Evolutionary conservation across 176 grass and related monocot genomes (phyloP).

Genomic region (Thinopyrum elongatum): DNA sequence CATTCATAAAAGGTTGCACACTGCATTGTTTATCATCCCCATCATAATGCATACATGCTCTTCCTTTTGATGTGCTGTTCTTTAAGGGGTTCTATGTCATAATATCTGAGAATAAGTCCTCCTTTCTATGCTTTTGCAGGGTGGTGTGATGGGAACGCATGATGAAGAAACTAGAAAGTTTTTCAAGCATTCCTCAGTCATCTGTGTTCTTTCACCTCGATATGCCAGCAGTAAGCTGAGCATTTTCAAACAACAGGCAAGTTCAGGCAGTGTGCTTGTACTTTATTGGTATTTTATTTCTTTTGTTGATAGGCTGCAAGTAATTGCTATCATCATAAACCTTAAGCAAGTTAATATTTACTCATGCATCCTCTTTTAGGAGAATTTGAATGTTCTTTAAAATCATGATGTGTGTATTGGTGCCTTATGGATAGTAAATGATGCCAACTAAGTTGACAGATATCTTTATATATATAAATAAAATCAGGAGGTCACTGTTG

Average conservation of each 20-base stretch:
- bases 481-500: background rate
- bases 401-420: background rate
- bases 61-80: background rate
- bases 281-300: background rate
- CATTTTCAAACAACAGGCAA: conserved; percentile 96
- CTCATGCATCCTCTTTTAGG: background rate
- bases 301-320: background rate
- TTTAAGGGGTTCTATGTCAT: background rate
- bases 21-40: background rate
- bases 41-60: background rate
- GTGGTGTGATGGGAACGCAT: conserved; percentile 94
- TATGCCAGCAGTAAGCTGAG: conserved; percentile 96
- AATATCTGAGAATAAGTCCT: background rate
- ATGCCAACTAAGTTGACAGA: background rate
- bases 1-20: background rate
- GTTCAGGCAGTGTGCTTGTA: conserved; percentile 20
- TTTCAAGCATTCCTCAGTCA: conserved; percentile 98
- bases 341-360: background rate
- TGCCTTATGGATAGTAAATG: background rate
- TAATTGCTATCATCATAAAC: background rate
- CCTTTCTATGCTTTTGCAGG: conserved; percentile 48
- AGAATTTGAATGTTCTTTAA: background rate
- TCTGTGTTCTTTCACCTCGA: conserved; percentile 86
- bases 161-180: conserved; percentile 95
- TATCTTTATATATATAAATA: background rate